Base-by-base conservation (phyloP, 306 rosid species). In the Oxytropis ochrocephala region DNA sequence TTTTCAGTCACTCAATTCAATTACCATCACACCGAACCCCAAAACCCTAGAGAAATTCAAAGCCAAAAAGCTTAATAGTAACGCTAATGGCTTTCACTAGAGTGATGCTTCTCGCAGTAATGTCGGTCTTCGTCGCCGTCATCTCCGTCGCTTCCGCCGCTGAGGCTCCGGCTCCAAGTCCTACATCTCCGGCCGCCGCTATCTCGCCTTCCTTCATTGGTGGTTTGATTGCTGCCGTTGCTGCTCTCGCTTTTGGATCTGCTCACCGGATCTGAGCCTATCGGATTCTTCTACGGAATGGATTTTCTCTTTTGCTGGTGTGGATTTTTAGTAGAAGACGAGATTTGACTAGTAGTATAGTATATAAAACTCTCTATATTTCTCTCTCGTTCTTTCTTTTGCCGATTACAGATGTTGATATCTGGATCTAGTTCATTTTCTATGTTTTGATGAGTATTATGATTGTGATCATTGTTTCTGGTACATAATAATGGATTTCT, bases 151-250 rank as follows among this genome's bases (percentile, higher is more conserved):
- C 77, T 4, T 78, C 52, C 1, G 69, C 86, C 0, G 88, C 85
- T 0, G 95, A 94, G 0, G 67, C 91, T 33, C 96, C 97, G 1
- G 92, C 99, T n/a, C 97, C 97, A 0, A 71, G 89, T 47, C 99
- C 99, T 1, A 1, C 69, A 5, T 88, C 99, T 3, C 87, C 88
- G 0, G 88, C 91, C 11, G 19, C 46, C 30, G 65, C 75, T 3
- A 36, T 79, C 24, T 81, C 88, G 0, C 99, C 97, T 2, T 89
- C 96, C 0, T 35, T 90, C 48, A 78, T 33, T 11, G 67, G 83
- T 0, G 96, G 78, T 11, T 41, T 58, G 53, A 1, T 78, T 38
- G 81, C 91, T 50, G 83, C 88, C 6, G 62, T 70, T 2, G 75
- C 56, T 0, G 88, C 96, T 84, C 83, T 91, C 13, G 74, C 77